Evolutionary conservation across 306 rosid species (phyloP).

Genomic region (Castanea mollissima): DNA sequence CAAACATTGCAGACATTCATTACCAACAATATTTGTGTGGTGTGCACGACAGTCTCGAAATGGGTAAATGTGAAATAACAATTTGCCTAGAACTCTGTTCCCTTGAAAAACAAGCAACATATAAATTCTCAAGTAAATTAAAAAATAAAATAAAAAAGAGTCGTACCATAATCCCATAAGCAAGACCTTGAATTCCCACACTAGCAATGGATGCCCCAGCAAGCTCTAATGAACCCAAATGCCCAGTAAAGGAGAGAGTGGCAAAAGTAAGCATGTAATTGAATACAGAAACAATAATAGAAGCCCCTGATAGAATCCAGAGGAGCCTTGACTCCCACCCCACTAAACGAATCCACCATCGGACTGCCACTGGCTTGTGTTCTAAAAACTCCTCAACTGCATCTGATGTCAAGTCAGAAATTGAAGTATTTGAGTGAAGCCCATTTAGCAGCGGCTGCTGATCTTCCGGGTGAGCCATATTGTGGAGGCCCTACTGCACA

Average conservation of each 20-base stretch:
- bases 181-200: constrained; percentile 76
- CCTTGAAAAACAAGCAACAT: too few relatives aligned
- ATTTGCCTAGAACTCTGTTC: too few relatives aligned
- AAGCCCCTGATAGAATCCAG: constrained; percentile 54
- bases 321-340: constrained; percentile 74
- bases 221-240: constrained; percentile 56
- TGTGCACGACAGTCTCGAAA: too few relatives aligned
- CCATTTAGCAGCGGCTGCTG: neutral
- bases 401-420: neutral
- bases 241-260: constrained; percentile 57
- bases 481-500: neutral
- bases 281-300: constrained; percentile 36
- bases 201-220: constrained; percentile 74
- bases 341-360: constrained; percentile 50
- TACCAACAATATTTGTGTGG: too few relatives aligned
- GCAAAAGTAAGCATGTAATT: constrained; percentile 48
- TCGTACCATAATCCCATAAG: constrained; percentile 74
- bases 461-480: neutral
- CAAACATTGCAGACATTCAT: too few relatives aligned
- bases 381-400: constrained; percentile 36
- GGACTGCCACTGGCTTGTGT: constrained; percentile 5
- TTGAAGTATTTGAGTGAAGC: neutral
- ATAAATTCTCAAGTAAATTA: neutral
- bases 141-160: neutral
- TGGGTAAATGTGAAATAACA: too few relatives aligned